phyloP scores from a whole-genome alignment of 441 rosid species.

The Kokia cookei region DNA sequence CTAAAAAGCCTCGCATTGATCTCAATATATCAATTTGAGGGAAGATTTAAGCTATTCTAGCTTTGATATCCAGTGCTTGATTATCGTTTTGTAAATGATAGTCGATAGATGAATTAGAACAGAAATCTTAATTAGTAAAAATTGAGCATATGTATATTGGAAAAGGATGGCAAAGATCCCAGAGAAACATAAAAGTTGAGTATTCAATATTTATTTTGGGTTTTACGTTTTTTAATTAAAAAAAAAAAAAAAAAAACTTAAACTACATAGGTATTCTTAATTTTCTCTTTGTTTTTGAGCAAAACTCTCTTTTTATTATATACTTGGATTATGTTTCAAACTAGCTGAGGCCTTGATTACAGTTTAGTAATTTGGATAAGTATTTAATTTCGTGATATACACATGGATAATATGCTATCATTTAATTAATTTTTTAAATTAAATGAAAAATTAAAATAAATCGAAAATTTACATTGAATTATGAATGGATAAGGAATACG shows the following conservation, averaged over 20 bases:
- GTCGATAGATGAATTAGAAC: neutral
- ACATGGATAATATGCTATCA: too few relatives aligned
- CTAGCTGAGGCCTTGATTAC: neutral
- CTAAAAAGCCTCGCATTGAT: constrained; percentile 76
- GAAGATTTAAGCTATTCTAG: neutral
- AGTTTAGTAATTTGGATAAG: neutral
- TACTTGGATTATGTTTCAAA: neutral
- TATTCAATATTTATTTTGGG: neutral
- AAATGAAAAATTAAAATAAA: too few relatives aligned
- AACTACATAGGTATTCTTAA: neutral
- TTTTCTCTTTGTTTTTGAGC: neutral
- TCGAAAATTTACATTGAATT: too few relatives aligned
- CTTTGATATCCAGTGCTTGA: neutral
- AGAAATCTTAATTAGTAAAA: neutral
- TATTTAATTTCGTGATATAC: too few relatives aligned
- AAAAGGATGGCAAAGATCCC: neutral
- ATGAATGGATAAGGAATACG: neutral
- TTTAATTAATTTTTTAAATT: too few relatives aligned
- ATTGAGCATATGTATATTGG: neutral
- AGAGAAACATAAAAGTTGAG: neutral
- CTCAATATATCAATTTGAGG: constrained; percentile 69
- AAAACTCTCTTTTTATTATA: neutral
- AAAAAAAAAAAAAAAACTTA: too few relatives aligned
- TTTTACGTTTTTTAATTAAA: neutral
- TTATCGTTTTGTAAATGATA: neutral